Base-by-base conservation (phyloP, 306 rosid species). In the Leucaena leucocephala region DNA sequence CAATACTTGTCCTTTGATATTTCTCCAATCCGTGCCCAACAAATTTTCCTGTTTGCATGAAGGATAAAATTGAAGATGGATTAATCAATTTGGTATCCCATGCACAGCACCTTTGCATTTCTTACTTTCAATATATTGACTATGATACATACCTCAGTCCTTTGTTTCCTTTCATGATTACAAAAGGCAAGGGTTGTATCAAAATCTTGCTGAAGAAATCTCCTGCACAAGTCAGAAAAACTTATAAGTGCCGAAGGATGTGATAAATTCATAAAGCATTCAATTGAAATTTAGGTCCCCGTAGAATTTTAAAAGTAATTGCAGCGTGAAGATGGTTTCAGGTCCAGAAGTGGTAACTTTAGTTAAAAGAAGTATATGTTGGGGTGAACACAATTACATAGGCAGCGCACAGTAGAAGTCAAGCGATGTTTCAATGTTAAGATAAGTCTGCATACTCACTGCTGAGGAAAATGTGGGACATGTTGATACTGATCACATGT, bases 131-230 rank as follows among this genome's bases (percentile, higher is more conserved):
- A 36, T 71, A 17, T 14, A 77, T 35, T 77, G 75, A 68, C 64
- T 55, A 70, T 27, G 66, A 79, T 71, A 74, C 74, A 66, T 80
- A 90, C 99, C 98, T 96, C 99, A 9, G 89, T 90, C 84, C 96
- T 91, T 78, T 91, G 98, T 80, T 96, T 93, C 81, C 99, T 87
- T 85, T 96, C 99, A 76, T 93, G 93, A 81, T 93, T 96, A 82
- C 86, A 82, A 75, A 77, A 93, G 77, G 99, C 99, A 43, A 96
- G 97, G 73, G 89, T 96, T 44, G 97, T 81, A 87, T 96, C 97
- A 89, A 96, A 96, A 89, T 96, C 98, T 81, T 93, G 99, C 84
- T 90, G 98, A 78, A 91, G 97, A 84, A 91, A 91, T 87, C 96
- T 96, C 90, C 99, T 96, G 93, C 85, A 82, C 55, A 82, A 84